Conservation (phyloP, 768 basidiomycete species). For the Termitomyces bulborhizus region DNA sequence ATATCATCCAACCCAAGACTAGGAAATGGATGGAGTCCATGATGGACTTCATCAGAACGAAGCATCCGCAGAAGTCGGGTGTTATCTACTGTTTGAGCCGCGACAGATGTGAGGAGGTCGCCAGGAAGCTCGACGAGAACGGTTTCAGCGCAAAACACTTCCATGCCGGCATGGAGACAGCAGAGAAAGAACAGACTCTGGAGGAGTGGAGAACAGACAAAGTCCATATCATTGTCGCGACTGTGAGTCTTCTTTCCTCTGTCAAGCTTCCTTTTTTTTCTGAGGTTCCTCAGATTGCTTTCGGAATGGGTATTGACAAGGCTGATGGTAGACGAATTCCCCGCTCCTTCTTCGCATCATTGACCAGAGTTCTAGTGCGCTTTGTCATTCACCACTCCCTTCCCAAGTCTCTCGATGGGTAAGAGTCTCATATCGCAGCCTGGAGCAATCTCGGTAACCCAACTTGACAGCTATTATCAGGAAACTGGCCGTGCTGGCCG, state of each 20-base stretch:
- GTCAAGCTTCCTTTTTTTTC: neutral
- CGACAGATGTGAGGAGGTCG: constrained; percentile 75
- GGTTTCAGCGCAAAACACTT: constrained; percentile 70
- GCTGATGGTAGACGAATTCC: constrained; percentile 46
- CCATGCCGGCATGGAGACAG: constrained; percentile 70
- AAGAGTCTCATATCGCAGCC: constrained; percentile 16
- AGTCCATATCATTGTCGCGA: constrained; percentile 86
- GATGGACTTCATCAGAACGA: constrained; percentile 54
- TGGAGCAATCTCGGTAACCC: constrained; percentile 1
- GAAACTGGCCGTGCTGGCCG: constrained; percentile 97
- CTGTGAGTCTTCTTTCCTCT: constrained; percentile 41
- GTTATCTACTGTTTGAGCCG: constrained; percentile 82
- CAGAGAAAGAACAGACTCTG: constrained; percentile 59
- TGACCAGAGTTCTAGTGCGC: constrained; percentile 50
- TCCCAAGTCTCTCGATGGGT: constrained; percentile 84
- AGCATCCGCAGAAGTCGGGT: constrained; percentile 58
- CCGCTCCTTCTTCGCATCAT: neutral
- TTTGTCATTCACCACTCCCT: constrained; percentile 87
- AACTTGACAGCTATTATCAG: constrained; percentile 67
- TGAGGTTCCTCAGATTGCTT: constrained; percentile 60
- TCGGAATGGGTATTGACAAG: constrained; percentile 98
- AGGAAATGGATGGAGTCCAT: constrained; percentile 53
- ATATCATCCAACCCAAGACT: constrained; percentile 46
- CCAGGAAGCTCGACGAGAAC: constrained; percentile 54
- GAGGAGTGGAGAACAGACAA: constrained; percentile 67